Conservation (phyloP, 768 basidiomycete species). For the Termitomyces sp. region DNA sequence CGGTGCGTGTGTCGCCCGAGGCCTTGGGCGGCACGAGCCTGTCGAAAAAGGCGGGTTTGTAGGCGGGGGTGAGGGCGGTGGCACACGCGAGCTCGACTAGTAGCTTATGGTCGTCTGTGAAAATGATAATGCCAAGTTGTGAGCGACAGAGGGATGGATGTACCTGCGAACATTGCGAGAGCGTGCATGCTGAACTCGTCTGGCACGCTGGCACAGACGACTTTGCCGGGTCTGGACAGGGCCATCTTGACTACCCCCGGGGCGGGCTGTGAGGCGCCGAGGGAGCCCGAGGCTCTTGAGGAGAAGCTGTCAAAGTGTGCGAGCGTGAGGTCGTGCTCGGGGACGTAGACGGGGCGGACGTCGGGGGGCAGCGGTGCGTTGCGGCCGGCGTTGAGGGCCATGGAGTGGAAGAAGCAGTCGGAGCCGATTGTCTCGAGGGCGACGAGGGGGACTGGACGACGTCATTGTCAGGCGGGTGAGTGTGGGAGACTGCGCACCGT, state of each 20-base stretch:
- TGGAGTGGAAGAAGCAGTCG: constrained; percentile 69
- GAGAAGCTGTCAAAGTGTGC: constrained; percentile 54
- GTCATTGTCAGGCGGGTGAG: no score
- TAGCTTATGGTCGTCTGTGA: constrained; percentile 67
- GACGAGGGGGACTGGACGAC: constrained; percentile 49
- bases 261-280: constrained; percentile 66
- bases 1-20: constrained; percentile 24
- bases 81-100: constrained; percentile 73
- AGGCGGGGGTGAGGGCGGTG: constrained; percentile 63
- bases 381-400: constrained; percentile 48
- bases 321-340: constrained; percentile 40
- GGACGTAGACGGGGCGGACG: constrained; percentile 35
- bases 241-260: constrained; percentile 61
- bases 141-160: constrained; percentile 16
- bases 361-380: constrained; percentile 32
- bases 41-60: constrained; percentile 50
- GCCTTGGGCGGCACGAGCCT: constrained; percentile 34
- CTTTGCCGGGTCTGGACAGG: constrained; percentile 48
- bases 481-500: constrained; percentile 37
- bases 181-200: constrained; percentile 69
- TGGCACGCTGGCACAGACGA: constrained; percentile 56
- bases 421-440: constrained; percentile 68
- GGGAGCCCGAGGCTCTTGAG: constrained; percentile 61
- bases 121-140: neutral
- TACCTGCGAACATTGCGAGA: constrained; percentile 53